These are phyloP conservation scores for Theobroma grandiflorum DNA, from an alignment of 441 rosid species.

Conservation along the genomic window DNA sequence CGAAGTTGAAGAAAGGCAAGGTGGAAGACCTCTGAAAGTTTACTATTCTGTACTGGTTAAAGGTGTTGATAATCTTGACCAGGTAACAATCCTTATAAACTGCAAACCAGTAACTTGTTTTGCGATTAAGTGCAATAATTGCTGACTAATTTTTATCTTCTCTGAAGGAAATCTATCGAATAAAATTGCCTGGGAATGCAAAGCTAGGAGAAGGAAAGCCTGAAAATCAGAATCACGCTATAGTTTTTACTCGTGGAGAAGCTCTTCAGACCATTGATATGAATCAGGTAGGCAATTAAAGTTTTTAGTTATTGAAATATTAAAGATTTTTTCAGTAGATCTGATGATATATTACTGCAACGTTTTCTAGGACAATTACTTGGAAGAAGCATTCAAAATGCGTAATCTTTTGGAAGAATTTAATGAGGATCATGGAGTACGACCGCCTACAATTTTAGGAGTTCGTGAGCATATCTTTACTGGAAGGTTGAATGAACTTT, in stretches of 20 bases:
- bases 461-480: slow-evolving; percentile 97
- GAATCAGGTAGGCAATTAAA: slow-evolving; percentile 73
- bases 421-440: slow-evolving; percentile 93
- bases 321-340: not conserved
- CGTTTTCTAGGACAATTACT: slow-evolving; percentile 82
- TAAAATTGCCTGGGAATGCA: slow-evolving; percentile 85
- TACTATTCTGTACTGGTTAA: slow-evolving; percentile 91
- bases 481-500: slow-evolving; percentile 66
- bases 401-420: slow-evolving; percentile 95
- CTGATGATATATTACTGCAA: slow-evolving; percentile 20
- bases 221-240: slow-evolving; percentile 93
- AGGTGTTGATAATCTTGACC: slow-evolving; percentile 92
- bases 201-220: slow-evolving; percentile 98
- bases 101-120: slow-evolving; percentile 24
- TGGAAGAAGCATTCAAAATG: slow-evolving; percentile 99
- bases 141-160: slow-evolving; percentile 33
- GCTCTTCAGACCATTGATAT: slow-evolving; percentile 96
- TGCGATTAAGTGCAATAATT: not conserved
- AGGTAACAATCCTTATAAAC: slow-evolving; percentile 55
- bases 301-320: not conserved
- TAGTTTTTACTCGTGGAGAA: slow-evolving; percentile 89
- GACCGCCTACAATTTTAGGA: slow-evolving; percentile 91
- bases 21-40: slow-evolving; percentile 74
- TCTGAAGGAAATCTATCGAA: slow-evolving; percentile 89
- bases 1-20: slow-evolving; percentile 92